These are phyloP conservation scores for Aquilaria agallochum DNA, from an alignment of 441 rosid genomes.

Conservation along the genomic window DNA sequence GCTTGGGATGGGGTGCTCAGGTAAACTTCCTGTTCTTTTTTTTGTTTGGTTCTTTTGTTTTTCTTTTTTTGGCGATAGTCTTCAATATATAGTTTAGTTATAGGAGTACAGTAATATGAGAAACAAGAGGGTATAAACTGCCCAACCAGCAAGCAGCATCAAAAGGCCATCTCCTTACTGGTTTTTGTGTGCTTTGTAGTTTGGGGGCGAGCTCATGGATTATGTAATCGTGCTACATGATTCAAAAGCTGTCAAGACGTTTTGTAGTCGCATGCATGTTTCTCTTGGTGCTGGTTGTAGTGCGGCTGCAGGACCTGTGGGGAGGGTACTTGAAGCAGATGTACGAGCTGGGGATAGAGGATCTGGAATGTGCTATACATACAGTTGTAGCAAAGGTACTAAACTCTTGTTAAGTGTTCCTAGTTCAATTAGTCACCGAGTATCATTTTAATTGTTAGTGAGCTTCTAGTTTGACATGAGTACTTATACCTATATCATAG, in stretches of 20 bases:
- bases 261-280: conserved; percentile 95
- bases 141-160: too few species aligned
- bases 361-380: conserved; percentile 94
- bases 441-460: too few species aligned
- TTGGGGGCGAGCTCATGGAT: conserved; percentile 97
- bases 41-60: too few species aligned
- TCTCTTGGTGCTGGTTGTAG: conserved; percentile 98
- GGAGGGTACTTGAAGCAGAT: conserved; percentile 97
- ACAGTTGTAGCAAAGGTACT: conserved; percentile 95
- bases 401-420: neutral
- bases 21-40: conserved; percentile 25
- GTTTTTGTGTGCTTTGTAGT: conserved; percentile 29
- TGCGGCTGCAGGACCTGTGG: conserved; percentile 95
- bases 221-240: conserved; percentile 88
- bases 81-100: too few species aligned
- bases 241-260: conserved; percentile 85
- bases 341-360: conserved; percentile 93
- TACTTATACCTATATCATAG: too few species aligned
- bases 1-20: conserved; percentile 99
- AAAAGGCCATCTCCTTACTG: neutral
- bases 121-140: too few species aligned
- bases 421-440: neutral
- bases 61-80: too few species aligned
- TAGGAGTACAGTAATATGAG: too few species aligned
- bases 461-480: too few species aligned